Evolutionary conservation across 2,329 filamentous ascomycete genomes (phyloP), one percentile per base, ranked within the genome.

Genomic region (Beauveria varroae): DNA sequence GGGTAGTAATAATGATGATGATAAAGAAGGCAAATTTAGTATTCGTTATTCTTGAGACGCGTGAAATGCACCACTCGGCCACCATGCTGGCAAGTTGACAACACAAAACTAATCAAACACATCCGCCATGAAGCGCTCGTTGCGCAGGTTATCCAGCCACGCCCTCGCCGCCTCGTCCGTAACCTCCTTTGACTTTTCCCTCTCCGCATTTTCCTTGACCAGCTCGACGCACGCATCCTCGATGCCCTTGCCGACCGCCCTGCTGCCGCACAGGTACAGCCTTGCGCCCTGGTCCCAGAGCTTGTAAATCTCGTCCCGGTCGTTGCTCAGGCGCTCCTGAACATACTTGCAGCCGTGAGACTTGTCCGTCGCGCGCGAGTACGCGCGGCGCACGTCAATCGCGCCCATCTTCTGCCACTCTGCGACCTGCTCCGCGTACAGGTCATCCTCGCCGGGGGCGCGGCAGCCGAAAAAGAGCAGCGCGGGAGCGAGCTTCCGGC

Each of bases 241-340:
- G 18, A 85, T 74, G 0, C 73, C 80, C 57, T 78, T 76, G 20
- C 79, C 80, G 1, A 85, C 74, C 16, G 73, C 74, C 5, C 76
- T 74, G 49, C 82, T 84, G 4, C 88, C 88, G 68, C 88, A 91
- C 2, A 89, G 80, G 67, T 83, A 90, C 0, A 88, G 73, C 67
- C 81, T 81, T 0, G 86, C 79, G 4, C 76, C 79, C 9, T 68
- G 64, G 5, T 71, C 62, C 77, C 77, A 81, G 22, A 79, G 67
- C 24, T 70, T 64, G 16, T 68, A 63, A 3, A 79, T 64, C 44
- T 76, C 73, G 2, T 73, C 68, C 6, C 70, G 65, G 58, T 78
- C 72, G 3, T 68, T 70, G 10, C 66, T 69, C 57, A 82, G 62
- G 6, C 75, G 68, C 51, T 82, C 74, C 69, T 81, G 79, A 14